A percentile compares a stretch with the other conserved stretches of the same genome.
Evolutionary conservation across 345 rosid genomes (phyloP).

Genomic region (Gossypium stocksii): DNA sequence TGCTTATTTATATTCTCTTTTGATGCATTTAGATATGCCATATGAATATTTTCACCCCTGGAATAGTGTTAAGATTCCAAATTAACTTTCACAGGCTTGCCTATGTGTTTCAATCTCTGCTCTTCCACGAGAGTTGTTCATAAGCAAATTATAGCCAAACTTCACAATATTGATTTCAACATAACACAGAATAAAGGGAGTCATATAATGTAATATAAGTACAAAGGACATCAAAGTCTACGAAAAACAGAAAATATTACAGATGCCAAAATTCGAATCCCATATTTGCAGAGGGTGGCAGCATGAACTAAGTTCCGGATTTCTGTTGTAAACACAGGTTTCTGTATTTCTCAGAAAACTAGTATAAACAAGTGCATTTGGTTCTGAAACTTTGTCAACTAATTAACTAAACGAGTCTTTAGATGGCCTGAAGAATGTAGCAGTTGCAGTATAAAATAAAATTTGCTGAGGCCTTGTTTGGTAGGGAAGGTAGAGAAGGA

Average conservation of each 20-base stretch:
- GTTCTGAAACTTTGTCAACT: slow-evolving; percentile 7
- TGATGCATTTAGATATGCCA: no score
- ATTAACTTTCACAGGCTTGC: no score
- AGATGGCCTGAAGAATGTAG: neutral
- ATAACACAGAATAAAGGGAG: neutral
- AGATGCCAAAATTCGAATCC: no score
- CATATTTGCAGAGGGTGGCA: no score
- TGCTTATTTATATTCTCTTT: no score
- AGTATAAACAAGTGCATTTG: neutral
- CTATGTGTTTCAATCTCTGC: no score
- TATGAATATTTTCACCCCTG: no score
- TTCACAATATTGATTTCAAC: neutral
- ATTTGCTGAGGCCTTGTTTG: neutral
- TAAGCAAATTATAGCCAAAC: no score
- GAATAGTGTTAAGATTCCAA: no score
- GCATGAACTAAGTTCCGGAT: neutral
- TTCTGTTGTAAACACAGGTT: neutral
- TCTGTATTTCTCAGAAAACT: neutral
- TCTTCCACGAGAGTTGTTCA: no score
- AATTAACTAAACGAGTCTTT: neutral
- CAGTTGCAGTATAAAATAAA: neutral
- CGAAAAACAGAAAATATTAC: no score
- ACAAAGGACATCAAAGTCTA: no score
- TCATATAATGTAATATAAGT: neutral
- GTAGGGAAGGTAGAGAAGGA: neutral